phyloP scores from a whole-genome alignment of 495 filamentous ascomycete genomes.

The Aspergillus baeticus region DNA sequence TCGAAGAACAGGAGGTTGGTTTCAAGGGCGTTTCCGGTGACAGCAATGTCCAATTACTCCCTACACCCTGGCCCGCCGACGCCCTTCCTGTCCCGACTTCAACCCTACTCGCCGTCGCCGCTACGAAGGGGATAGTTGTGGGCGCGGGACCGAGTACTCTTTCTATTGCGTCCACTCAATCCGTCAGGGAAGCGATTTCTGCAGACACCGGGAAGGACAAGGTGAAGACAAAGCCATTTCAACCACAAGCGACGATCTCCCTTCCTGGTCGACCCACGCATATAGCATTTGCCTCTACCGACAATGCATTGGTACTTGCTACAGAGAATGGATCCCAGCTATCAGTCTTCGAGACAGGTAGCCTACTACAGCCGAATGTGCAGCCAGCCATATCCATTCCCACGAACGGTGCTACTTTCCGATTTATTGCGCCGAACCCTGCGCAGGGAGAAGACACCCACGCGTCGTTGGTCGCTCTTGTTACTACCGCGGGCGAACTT shows the following conservation, averaged over 20 bases:
- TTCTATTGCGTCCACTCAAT: conserved; percentile 71
- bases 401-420: conserved; percentile 71
- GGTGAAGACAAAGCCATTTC: conserved; percentile 64
- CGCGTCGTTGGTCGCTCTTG: conserved; percentile 64
- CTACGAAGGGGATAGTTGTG: conserved; percentile 76
- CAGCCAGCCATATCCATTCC: conserved; percentile 68
- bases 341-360: conserved; percentile 73
- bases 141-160: conserved; percentile 82
- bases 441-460: conserved; percentile 48
- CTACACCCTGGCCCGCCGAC: conserved; percentile 73
- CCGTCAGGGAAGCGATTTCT: conserved; percentile 73
- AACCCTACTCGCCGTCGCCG: conserved; percentile 83
- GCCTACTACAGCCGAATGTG: conserved; percentile 62
- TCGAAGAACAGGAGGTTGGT: conserved; percentile 62
- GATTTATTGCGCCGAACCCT: conserved; percentile 80
- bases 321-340: conserved; percentile 81
- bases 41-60: conserved; percentile 74
- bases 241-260: conserved; percentile 68
- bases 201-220: conserved; percentile 54
- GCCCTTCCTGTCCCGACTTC: conserved; percentile 73
- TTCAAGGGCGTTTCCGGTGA: conserved; percentile 81
- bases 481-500: conserved; percentile 77
- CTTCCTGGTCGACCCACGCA: conserved; percentile 79
- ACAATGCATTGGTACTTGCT: conserved; percentile 77
- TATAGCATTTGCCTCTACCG: conserved; percentile 82